Evolutionary conservation across 2,329 filamentous ascomycete genomes (phyloP), one percentile per base, ranked within the genome.

Genomic region (Arthrobotrys megalospora): DNA sequence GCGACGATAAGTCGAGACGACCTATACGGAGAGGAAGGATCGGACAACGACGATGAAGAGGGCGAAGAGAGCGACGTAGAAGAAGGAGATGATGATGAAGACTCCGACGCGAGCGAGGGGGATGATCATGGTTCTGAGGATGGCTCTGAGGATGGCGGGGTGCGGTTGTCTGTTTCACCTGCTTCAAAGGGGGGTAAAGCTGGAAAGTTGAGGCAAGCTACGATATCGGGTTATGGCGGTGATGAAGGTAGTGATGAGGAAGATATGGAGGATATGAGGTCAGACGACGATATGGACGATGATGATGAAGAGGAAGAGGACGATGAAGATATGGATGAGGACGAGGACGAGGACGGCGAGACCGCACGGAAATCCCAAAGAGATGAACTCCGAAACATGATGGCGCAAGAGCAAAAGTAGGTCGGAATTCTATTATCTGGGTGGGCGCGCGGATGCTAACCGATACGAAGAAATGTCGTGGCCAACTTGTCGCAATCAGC

Each of bases 1-100:
- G 88, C 92, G 16, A 89, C 89, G 58, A 89, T 97, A 41, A 93
- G 90, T 80, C 89, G 94, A 71, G 86, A 90, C 52, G 90, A 89
- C 11, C 85, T 93, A 14, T 87, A 90, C 1, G 86, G 86, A 19
- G 84, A 86, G 5, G 86, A 88, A 41, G 87, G 88, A 63, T 87
- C 80, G 88, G 87, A 14, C 85, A 84, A 87, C 1, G 85, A 86
- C 3, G 88, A 88, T 0, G 87, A 87, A 10, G 87, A 87, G 14
- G 85, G 85, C 0, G 80, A 79, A 10, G 82, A 83, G 10, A 82
- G 83, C 10, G 80, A 81, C 28, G 80, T 81, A 32, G 81, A 81
- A 32, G 81, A 80, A 32, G 81, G 36, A 11, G 71, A 76, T 24
- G 81, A 70, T 16, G 81, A 82, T 1, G 79, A 78, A 3, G 81